A percentile compares a stretch with the other conserved stretches of the same genome.
phyloP scores from a whole-genome alignment of 306 rosid species.

The Trifolium fragiferum region DNA sequence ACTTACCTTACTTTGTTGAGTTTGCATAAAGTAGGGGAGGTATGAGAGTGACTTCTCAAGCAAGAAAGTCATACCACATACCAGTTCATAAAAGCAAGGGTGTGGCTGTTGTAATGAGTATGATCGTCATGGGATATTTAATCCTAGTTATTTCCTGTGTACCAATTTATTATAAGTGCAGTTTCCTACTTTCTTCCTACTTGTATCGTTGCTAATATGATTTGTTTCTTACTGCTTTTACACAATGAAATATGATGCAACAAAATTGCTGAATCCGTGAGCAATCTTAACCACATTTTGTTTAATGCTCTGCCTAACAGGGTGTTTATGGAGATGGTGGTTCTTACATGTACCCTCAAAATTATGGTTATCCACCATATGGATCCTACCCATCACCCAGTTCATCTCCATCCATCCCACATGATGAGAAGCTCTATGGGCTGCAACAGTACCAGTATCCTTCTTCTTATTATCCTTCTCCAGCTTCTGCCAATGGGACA shows the following conservation, averaged over 20 bases:
- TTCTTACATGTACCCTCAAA: conserved; percentile 46
- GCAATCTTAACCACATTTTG: neutral
- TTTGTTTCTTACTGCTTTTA: conserved; percentile 7
- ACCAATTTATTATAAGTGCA: neutral
- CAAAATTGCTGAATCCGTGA: neutral
- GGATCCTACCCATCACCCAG: conserved; percentile 45
- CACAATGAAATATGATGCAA: neutral
- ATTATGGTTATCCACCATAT: conserved; percentile 54
- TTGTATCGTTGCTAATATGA: neutral
- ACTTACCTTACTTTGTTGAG: neutral
- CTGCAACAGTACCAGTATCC: conserved; percentile 59
- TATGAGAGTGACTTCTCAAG: neutral
- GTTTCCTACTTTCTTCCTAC: neutral
- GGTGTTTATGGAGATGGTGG: conserved; percentile 16
- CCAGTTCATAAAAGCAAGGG: neutral
- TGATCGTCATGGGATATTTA: neutral
- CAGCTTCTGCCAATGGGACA: conserved; percentile 38
- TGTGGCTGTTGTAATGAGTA: neutral
- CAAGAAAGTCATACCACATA: neutral
- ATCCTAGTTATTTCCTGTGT: neutral
- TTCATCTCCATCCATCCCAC: conserved; percentile 48
- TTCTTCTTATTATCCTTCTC: conserved; percentile 45
- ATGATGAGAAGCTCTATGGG: conserved; percentile 49
- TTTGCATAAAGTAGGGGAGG: neutral
- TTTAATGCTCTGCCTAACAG: conserved; percentile 10